Conservation (phyloP, 345 rosid species). For the Nephelium lappaceum region DNA sequence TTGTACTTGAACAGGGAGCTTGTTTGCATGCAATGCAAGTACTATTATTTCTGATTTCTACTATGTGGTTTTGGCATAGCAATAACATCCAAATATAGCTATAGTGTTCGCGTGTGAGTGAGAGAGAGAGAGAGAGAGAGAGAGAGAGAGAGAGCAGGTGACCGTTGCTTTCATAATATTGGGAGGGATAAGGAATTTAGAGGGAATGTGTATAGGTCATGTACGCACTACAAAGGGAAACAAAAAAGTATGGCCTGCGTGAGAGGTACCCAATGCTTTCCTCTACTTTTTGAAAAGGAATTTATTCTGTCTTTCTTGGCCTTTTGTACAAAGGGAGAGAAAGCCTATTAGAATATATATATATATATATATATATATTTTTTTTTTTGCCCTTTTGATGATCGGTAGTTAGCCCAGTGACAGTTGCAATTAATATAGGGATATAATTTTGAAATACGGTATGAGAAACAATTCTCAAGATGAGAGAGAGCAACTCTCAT, state of each 20-base stretch:
- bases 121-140: background rate
- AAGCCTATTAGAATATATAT: too few relatives aligned
- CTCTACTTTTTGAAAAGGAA: constrained; percentile 23
- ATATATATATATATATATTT: too few relatives aligned
- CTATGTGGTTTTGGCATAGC: background rate
- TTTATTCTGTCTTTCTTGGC: constrained; percentile 23
- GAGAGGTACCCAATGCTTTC: constrained; percentile 42
- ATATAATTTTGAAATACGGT: too few relatives aligned
- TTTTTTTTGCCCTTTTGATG: too few relatives aligned
- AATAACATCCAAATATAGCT: background rate
- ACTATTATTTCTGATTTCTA: too few relatives aligned
- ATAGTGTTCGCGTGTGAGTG: background rate
- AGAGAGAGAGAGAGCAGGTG: background rate
- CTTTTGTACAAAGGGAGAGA: background rate
- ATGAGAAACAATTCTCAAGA: too few relatives aligned
- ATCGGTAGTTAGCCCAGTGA: too few relatives aligned
- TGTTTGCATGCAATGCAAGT: too few relatives aligned
- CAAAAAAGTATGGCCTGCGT: constrained; percentile 30
- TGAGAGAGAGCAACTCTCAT: too few relatives aligned
- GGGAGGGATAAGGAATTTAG: constrained; percentile 15
- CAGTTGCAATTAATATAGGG: too few relatives aligned
- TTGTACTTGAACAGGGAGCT: too few relatives aligned
- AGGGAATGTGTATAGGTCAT: constrained; percentile 6
- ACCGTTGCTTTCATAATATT: constrained; percentile 19
- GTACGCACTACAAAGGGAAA: constrained; percentile 19